These are phyloP conservation scores for Polysphondylium violaceum DNA, from an alignment of 78 protist species.

Conservation along the genomic window DNA sequence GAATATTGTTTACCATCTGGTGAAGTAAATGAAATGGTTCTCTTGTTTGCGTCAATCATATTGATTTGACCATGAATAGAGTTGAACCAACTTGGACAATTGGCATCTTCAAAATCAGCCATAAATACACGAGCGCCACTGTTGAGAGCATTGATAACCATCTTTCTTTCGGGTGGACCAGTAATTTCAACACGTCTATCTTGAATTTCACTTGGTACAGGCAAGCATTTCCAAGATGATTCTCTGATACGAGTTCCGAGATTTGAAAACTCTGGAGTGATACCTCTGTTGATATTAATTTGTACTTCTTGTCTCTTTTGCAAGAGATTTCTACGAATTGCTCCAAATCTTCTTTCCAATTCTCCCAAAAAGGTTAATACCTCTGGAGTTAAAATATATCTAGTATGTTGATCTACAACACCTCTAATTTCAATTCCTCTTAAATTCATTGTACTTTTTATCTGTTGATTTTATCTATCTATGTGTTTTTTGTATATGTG, in stretches of 20 bases:
- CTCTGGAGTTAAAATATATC: slow-evolving; percentile 34
- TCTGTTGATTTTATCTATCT: no score
- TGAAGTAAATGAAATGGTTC: slow-evolving; percentile 61
- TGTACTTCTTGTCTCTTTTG: slow-evolving; percentile 42
- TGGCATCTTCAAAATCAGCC: slow-evolving; percentile 91
- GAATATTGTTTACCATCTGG: slow-evolving; percentile 76
- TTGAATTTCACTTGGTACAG: slow-evolving; percentile 78
- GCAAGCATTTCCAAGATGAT: slow-evolving; percentile 76
- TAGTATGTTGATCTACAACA: neutral
- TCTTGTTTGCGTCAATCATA: slow-evolving; percentile 77
- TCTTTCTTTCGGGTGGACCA: slow-evolving; percentile 87
- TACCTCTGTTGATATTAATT: slow-evolving; percentile 33
- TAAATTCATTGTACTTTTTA: no score
- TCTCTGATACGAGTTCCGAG: neutral
- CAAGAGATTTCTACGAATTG: slow-evolving; percentile 18
- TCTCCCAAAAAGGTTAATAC: slow-evolving; percentile 43
- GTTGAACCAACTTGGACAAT: slow-evolving; percentile 85
- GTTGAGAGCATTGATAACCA: slow-evolving; percentile 91
- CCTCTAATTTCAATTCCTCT: slow-evolving; percentile 74
- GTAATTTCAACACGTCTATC: slow-evolving; percentile 92
- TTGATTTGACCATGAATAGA: slow-evolving; percentile 79
- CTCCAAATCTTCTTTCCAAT: slow-evolving; percentile 62
- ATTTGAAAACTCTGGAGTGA: slow-evolving; percentile 9
- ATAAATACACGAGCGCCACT: slow-evolving; percentile 87
- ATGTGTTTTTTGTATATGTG: no score